These are phyloP conservation scores for Neolentinus lepideus DNA, from an alignment of 1,284 basidiomycete genomes.

Conservation along the genomic window DNA sequence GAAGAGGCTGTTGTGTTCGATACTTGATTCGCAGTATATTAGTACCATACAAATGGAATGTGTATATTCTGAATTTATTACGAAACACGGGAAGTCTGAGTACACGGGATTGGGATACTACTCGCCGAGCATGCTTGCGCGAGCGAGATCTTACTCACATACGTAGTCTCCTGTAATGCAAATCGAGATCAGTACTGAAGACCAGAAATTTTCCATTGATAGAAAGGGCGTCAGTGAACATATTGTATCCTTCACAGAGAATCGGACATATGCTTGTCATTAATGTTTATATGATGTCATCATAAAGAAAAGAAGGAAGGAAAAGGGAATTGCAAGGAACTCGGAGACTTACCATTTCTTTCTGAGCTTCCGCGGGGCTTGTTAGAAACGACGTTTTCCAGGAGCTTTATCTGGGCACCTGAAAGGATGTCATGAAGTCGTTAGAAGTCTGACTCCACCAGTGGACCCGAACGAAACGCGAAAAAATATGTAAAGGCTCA, in stretches of 20 bases:
- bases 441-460: neutral
- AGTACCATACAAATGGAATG: neutral
- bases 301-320: neutral
- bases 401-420: neutral
- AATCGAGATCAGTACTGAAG: neutral
- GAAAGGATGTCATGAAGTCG: neutral
- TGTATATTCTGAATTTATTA: neutral
- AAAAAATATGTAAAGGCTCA: slow-evolving; percentile 6
- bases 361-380: neutral
- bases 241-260: slow-evolving; percentile 11
- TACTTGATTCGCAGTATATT: neutral
- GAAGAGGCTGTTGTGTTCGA: neutral
- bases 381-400: neutral
- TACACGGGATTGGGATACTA: neutral
- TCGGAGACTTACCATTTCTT: neutral
- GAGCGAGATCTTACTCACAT: too few relatives aligned
- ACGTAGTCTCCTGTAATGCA: too few relatives aligned
- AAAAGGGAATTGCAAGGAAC: neutral
- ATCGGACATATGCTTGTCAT: slow-evolving; percentile 16
- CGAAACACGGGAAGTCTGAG: neutral
- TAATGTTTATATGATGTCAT: slow-evolving; percentile 7
- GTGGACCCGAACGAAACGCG: neutral
- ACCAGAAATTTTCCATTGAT: neutral
- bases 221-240: slow-evolving; percentile 2
- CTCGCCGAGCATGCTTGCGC: neutral